These are phyloP conservation scores for Myrica gale DNA, from an alignment of 306 rosid genomes.

Conservation along the genomic window DNA sequence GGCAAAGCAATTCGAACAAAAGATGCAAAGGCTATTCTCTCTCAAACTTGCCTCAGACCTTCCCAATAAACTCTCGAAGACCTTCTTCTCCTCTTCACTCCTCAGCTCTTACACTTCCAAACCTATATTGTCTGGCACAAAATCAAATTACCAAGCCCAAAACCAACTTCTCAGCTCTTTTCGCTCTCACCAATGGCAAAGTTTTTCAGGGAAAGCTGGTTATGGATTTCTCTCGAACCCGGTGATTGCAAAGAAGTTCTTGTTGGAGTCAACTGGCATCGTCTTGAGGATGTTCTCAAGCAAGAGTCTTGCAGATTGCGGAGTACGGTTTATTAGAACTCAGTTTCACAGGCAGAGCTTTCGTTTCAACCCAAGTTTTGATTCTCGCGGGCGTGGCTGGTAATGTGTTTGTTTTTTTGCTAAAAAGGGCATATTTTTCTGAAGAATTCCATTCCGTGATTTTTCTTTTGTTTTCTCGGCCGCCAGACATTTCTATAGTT, in stretches of 20 bases:
- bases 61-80: constrained; percentile 28
- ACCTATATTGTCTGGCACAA: constrained; percentile 33
- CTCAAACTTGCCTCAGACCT: constrained; percentile 35
- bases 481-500: neutral
- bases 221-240: constrained; percentile 44
- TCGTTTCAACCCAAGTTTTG: constrained; percentile 25
- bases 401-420: constrained; percentile 30
- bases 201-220: constrained; percentile 28
- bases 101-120: constrained; percentile 28
- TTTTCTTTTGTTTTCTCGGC: neutral
- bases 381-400: constrained; percentile 40
- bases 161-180: constrained; percentile 33
- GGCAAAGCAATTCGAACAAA: neutral
- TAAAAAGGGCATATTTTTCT: too few species aligned
- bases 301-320: constrained; percentile 31
- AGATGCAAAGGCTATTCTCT: constrained; percentile 55
- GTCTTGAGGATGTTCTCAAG: constrained; percentile 24
- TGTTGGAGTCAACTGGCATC: constrained; percentile 37
- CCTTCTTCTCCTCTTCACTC: constrained; percentile 27
- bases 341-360: constrained; percentile 38
- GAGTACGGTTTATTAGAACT: constrained; percentile 27
- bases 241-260: constrained; percentile 24
- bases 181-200: constrained; percentile 31
- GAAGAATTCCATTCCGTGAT: neutral
- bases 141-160: constrained; percentile 29